A percentile compares a stretch with the other conserved stretches of the same genome.
These are phyloP conservation scores for Aureococcus anophagefferens DNA, from an alignment of 108 stramenopile genomes.

Conservation along the genomic window DNA sequence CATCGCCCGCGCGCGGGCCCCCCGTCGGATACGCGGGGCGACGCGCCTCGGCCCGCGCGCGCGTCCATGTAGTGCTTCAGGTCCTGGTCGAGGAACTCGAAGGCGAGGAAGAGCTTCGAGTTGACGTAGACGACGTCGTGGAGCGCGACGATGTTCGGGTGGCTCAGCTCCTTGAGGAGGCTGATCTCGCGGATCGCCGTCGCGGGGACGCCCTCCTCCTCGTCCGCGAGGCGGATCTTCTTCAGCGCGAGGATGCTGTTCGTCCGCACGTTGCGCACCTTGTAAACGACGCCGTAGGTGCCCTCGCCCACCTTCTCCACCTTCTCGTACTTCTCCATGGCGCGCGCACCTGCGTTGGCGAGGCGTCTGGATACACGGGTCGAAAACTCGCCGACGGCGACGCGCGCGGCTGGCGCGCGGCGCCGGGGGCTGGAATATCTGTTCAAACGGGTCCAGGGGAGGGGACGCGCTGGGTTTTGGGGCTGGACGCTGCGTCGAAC, in stretches of 20 bases:
- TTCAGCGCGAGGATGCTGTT: constrained; percentile 94
- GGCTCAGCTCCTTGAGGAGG: constrained; percentile 48
- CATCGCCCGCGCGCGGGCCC: constrained; percentile 2
- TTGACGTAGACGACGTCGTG: constrained; percentile 47
- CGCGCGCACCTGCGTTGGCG: too few species aligned
- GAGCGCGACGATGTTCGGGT: constrained; percentile 51
- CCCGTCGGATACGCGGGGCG: too few species aligned
- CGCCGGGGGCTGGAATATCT: too few species aligned
- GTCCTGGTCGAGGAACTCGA: constrained; percentile 93
- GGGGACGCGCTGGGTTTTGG: too few species aligned
- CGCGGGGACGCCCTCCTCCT: constrained; percentile 44
- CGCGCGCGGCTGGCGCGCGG: too few species aligned
- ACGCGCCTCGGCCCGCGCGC: background rate
- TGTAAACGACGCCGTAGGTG: constrained; percentile 60
- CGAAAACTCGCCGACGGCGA: too few species aligned
- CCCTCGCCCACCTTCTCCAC: constrained; percentile 61
- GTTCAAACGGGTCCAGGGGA: too few species aligned
- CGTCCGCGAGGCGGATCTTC: constrained; percentile 54
- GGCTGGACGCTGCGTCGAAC: too few species aligned
- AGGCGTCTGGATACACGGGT: too few species aligned
- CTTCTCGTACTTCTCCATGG: constrained; percentile 52
- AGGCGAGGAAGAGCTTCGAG: constrained; percentile 81
- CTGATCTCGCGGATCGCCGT: constrained; percentile 56
- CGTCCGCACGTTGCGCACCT: constrained; percentile 61
- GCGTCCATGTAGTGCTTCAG: constrained; percentile 91